phyloP scores from a whole-genome alignment of 2,329 filamentous ascomycete species.

The Hypoxylon sp. region DNA sequence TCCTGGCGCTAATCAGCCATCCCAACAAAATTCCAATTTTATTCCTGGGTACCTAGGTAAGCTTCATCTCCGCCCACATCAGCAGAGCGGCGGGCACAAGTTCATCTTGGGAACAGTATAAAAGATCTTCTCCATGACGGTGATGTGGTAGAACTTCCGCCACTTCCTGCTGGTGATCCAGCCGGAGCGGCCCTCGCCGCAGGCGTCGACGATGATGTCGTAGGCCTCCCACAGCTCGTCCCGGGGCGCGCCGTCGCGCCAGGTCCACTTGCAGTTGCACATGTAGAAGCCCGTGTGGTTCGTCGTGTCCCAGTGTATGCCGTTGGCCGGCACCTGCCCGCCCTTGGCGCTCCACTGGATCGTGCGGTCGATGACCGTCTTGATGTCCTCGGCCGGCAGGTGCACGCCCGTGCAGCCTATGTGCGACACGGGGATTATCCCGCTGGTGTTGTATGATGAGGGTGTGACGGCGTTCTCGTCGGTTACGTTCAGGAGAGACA shows the following conservation, averaged over 20 bases:
- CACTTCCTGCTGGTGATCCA: constrained; percentile 30
- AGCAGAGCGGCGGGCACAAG: no score
- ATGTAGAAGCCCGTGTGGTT: not conserved
- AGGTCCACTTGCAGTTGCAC: constrained; percentile 24
- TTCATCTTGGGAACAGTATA: not conserved
- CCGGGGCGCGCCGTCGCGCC: not conserved
- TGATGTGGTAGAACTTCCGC: constrained; percentile 18
- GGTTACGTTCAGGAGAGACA: not conserved
- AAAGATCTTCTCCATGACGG: not conserved
- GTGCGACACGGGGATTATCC: constrained; percentile 29
- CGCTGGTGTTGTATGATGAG: no score
- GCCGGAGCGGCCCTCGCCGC: constrained; percentile 14
- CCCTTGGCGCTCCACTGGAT: constrained; percentile 5
- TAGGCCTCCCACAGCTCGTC: constrained; percentile 24
- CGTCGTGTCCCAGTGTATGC: not conserved
- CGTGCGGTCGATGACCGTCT: not conserved
- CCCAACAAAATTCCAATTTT: no score
- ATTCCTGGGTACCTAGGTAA: no score
- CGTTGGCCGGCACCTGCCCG: not conserved
- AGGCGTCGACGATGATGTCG: constrained; percentile 3
- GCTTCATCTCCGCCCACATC: no score
- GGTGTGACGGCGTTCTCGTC: not conserved
- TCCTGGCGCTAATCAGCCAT: no score
- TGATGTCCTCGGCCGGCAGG: not conserved
- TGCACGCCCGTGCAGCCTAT: constrained; percentile 4